phyloP scores from a whole-genome alignment of 441 rosid species.

The Populus trichocarpa region DNA sequence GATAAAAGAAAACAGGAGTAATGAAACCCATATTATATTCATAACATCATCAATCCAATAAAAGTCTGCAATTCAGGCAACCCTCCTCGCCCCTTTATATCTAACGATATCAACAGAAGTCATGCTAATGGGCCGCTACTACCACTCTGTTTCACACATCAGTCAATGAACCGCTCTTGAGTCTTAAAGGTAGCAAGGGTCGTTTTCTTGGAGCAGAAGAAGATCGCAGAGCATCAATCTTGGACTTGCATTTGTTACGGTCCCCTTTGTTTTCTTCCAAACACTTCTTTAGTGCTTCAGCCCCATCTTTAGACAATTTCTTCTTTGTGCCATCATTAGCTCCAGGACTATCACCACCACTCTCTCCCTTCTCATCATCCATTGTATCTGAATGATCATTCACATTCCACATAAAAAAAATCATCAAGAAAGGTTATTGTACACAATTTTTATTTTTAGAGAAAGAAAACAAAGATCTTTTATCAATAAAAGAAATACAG shows the following conservation, averaged over 20 bases:
- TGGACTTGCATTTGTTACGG: slow-evolving; percentile 36
- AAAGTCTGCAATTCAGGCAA: background rate
- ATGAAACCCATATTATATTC: background rate
- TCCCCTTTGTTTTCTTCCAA: slow-evolving; percentile 36
- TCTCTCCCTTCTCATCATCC: slow-evolving; percentile 19
- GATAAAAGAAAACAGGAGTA: background rate
- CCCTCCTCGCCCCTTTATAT: too few relatives aligned
- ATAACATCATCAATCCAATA: background rate
- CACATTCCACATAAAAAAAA: background rate
- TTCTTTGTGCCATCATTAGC: slow-evolving; percentile 5
- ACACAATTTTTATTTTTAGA: too few relatives aligned
- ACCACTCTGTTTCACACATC: slow-evolving; percentile 28
- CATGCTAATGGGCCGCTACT: background rate
- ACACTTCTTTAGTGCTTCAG: slow-evolving; percentile 28
- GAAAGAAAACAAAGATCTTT: too few relatives aligned
- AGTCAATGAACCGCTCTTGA: slow-evolving; percentile 29
- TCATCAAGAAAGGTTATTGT: background rate
- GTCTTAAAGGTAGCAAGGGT: slow-evolving; percentile 15
- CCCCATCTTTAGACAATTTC: slow-evolving; percentile 16
- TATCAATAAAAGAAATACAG: too few relatives aligned
- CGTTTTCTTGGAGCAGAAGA: slow-evolving; percentile 11
- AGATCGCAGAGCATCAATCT: slow-evolving; percentile 26
- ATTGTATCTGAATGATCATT: background rate
- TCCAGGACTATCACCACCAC: background rate
- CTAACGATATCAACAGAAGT: background rate